Conservation (phyloP, 2,329 filamentous ascomycete genomes). For the Piedraia hortae region DNA sequence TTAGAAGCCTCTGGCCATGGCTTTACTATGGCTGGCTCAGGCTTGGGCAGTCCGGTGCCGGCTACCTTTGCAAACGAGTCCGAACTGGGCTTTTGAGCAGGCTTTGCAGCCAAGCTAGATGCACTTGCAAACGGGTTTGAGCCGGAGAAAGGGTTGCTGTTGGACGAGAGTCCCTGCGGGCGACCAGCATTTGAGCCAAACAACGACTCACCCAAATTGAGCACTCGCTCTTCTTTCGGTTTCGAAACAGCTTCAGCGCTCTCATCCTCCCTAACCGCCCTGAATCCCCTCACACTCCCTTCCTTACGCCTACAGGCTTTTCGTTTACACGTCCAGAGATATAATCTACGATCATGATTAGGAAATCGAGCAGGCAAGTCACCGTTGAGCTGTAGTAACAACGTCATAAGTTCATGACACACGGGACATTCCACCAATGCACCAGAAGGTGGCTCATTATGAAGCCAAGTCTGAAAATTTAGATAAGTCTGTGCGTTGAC, state of each 20-base stretch:
- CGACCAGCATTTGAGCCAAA: no score
- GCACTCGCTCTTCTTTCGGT: no score
- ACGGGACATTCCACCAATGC: constrained; percentile 60
- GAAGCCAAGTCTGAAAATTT: constrained; percentile 50
- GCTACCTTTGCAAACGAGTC: constrained; percentile 12
- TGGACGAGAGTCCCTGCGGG: constrained; percentile 28
- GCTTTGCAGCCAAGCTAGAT: constrained; percentile 20
- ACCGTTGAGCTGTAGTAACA: constrained; percentile 74
- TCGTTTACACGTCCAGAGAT: constrained; percentile 56
- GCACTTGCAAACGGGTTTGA: constrained; percentile 29
- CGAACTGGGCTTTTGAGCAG: constrained; percentile 13
- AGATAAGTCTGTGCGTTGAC: constrained; percentile 1
- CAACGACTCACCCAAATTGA: no score
- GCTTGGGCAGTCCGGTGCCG: constrained; percentile 8
- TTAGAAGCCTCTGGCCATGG: constrained; percentile 46
- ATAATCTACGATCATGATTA: constrained; percentile 63
- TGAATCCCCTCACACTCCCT: constrained; percentile 51
- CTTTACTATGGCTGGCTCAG: no score
- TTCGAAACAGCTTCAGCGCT: no score
- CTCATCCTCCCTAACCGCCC: constrained; percentile 22
- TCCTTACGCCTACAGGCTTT: constrained; percentile 57
- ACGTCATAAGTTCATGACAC: constrained; percentile 57
- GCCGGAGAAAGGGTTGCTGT: constrained; percentile 10
- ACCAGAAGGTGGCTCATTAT: constrained; percentile 44
- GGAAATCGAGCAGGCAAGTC: constrained; percentile 71